Conservation (phyloP, 163 green algal species). For the Chlorella variabilis region DNA sequence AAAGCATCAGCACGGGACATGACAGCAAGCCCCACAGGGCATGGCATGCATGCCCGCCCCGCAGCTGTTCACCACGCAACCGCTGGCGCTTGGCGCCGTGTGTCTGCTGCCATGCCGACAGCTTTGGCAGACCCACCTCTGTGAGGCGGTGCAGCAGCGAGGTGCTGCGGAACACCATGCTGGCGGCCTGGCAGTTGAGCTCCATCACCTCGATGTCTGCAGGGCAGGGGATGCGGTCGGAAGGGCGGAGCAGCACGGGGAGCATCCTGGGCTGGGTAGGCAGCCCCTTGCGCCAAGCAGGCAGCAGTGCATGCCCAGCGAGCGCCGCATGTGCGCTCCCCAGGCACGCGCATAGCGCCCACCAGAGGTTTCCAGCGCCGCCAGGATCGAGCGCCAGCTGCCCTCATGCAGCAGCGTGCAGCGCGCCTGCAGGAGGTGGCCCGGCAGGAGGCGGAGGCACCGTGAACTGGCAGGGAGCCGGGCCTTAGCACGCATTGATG, state of each 20-base stretch:
- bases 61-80: no score
- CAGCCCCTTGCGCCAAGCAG: no score
- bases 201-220: constrained; percentile 37
- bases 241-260: no score
- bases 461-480: neutral
- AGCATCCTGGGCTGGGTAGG: no score
- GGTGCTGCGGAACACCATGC: constrained; percentile 12
- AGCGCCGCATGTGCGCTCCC: no score
- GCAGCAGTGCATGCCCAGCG: no score
- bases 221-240: neutral
- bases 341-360: neutral
- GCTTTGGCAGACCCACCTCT: constrained; percentile 27
- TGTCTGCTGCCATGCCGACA: no score
- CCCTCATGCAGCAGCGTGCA: constrained; percentile 30
- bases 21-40: no score
- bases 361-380: constrained; percentile 12
- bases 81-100: no score
- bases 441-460: neutral
- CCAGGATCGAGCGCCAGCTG: constrained; percentile 19
- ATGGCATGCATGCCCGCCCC: no score
- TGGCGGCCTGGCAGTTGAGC: constrained; percentile 34
- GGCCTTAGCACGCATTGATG: neutral
- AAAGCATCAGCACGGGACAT: no score
- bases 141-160: constrained; percentile 20
- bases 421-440: neutral